Base-by-base conservation (phyloP, 2,329 filamentous ascomycete species). In the Penicillium sp. region DNA sequence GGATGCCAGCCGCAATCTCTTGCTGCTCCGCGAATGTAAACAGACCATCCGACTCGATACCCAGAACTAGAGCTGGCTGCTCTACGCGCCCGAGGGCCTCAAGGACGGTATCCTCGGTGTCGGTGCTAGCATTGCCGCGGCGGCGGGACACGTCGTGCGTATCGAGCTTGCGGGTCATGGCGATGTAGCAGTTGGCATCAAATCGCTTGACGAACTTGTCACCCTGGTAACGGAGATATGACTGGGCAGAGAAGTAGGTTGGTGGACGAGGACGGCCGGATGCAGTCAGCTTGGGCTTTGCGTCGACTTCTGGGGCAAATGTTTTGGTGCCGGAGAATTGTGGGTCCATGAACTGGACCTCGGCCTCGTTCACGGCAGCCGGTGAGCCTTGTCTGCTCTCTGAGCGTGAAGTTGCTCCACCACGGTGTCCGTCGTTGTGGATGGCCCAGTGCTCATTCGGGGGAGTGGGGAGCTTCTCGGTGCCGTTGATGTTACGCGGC, bases 141-240 rank as follows among this genome's bases (percentile, higher is more conserved):
- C 87, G 84, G 27, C 92, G 85, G 15, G 91, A 95, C 27, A 99
- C 86, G 71, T 99, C 94, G 73, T 99, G 94, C 0, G 94, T 97
- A 71, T 99, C 94, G 16, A 99, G 84, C 75, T 99, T 99, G 67
- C 94, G 88, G 5, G 94, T 97, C 74, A 99, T 97, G 63, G 94
- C 92, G 64, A 99, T 97, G 77, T 99, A 99, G 77, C 94, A 99
- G 73, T 99, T 99, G 67, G 91, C 90, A 74, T 99, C 94, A 72
- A 97, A 99, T 10, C 94, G 89, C 73, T 90, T 91, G 65, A 97
- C 94, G 66, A 99, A 99, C 74, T 99, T 99, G 65, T 88, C 84
- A 53, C 91, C 93, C 75, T 99, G 94, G 74, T 99, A 99, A 21
- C 94, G 89, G 41, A 99, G 83, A 74, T 99, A 99, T 0, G 92